Conservation (phyloP, 2,329 filamentous ascomycete genomes). For the Daldinia sp. region DNA sequence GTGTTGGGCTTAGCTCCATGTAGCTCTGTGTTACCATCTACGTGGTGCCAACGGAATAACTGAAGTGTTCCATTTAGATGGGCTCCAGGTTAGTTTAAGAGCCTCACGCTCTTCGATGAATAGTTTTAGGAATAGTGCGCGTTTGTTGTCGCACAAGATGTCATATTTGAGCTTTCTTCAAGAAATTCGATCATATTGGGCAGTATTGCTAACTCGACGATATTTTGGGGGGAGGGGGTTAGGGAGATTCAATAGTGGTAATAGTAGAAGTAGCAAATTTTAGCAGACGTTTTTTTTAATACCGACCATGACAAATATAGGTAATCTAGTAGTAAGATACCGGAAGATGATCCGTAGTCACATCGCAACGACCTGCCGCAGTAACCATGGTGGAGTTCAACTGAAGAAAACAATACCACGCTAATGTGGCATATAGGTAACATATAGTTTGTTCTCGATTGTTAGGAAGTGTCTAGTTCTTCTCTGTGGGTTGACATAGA, state of each 20-base stretch:
- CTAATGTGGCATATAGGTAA: constrained; percentile 9
- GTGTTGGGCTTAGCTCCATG: constrained; percentile 28
- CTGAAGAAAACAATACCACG: constrained; percentile 20
- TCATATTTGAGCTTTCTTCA: background rate
- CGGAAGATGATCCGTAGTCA: constrained; percentile 27
- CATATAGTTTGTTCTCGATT: constrained; percentile 1
- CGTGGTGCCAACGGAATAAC: constrained; percentile 35
- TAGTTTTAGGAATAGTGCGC: constrained; percentile 11
- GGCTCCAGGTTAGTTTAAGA: constrained; percentile 26
- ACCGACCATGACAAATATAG: constrained; percentile 34
- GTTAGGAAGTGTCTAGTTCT: constrained; percentile 8
- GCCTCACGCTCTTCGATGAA: constrained; percentile 27
- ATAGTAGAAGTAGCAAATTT: background rate
- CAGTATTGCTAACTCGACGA: background rate
- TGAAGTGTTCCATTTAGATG: constrained; percentile 30
- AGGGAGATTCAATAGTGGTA: background rate
- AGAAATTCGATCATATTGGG: background rate
- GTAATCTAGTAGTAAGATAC: constrained; percentile 30
- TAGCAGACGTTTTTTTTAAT: constrained; percentile 14
- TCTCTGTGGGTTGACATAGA: constrained; percentile 7
- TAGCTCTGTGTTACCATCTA: constrained; percentile 24
- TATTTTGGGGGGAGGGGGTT: too few relatives aligned
- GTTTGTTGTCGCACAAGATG: constrained; percentile 2
- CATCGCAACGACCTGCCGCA: constrained; percentile 33
- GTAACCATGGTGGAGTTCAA: constrained; percentile 20